Conservation (phyloP, 441 rosid genomes). For the Flueggea neowawraea region DNA sequence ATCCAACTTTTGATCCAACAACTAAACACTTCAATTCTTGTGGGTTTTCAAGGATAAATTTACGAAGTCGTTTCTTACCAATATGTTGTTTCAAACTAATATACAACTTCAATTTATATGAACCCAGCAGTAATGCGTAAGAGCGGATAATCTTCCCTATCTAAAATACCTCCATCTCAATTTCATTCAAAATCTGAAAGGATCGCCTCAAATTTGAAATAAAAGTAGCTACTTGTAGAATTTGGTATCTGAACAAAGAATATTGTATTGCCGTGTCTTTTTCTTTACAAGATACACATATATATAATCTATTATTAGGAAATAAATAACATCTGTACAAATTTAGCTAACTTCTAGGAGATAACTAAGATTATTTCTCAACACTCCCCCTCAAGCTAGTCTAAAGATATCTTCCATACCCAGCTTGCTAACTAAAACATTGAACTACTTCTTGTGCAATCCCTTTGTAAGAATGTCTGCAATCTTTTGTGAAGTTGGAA, state of each 20-base stretch:
- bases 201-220: conserved; percentile 55
- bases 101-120: conserved; percentile 49
- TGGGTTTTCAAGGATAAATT: conserved; percentile 59
- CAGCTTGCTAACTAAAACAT: too few relatives aligned
- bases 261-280: too few relatives aligned
- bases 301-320: too few relatives aligned
- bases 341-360: too few relatives aligned
- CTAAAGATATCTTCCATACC: too few relatives aligned
- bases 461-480: too few relatives aligned
- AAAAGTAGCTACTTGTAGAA: conserved; percentile 40
- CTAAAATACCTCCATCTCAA: conserved; percentile 55
- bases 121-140: conserved; percentile 45
- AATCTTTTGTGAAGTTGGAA: too few relatives aligned
- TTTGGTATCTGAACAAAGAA: too few relatives aligned
- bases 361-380: too few relatives aligned
- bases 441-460: too few relatives aligned
- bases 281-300: too few relatives aligned
- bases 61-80: conserved; percentile 57
- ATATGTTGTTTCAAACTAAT: conserved; percentile 39
- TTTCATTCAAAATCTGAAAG: conserved; percentile 44
- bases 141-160: conserved; percentile 41
- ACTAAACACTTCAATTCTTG: conserved; percentile 58
- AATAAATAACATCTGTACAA: too few relatives aligned
- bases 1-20: conserved; percentile 36
- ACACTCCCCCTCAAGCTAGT: conserved; percentile 5